Evolutionary conservation across 495 filamentous ascomycete genomes (phyloP), one percentile per base, ranked within the genome.

Genomic region (Pseudevernia furfuracea): DNA sequence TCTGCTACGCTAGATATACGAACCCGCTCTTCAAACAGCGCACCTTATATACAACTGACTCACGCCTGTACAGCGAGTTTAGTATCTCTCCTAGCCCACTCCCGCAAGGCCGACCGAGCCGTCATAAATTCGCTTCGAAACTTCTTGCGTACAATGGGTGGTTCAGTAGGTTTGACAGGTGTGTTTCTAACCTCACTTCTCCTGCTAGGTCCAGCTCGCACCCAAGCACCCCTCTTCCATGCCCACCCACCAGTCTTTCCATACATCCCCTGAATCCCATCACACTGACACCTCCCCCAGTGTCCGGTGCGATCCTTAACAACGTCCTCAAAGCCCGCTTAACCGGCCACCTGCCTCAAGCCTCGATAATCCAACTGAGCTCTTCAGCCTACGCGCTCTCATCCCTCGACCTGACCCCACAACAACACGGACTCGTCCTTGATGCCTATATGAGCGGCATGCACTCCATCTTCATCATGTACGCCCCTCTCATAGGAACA

Each of bases 141-240:
- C 36, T 59, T 59, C 57, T 43, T 59, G 57, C 57, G 57, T 39
- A 59, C 57, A 28, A 59, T 59, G n/a, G 57, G 57, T 41, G 57
- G 57, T 23, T 23, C 57, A 28, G 21, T 59, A 21, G 57, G 57
- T 11, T 59, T 59, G 57, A 59, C 57, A 59, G 57, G 57, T 59
- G 41, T 43, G 57, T 37, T 41, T 30, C 48, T 2, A 15, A 10
- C 34, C 32, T 37, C 23, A 7, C 2, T 10, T 25, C 17, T 37
- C 32, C 19, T n/a, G 7, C 5, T 25, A 12, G 37, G 17, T 38
- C 19, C 5, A 11, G 5, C 23, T 6, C 9, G 11, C 0, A 10
- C 12, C 0, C 34, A 14, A 37, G 10, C 30, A 0, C 37, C 17
- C 36, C 4, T 59, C n/a, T 41, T 37, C 36, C 4, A 59, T 1